A percentile compares a stretch with the other conserved stretches of the same genome.
Evolutionary conservation across 1,284 basidiomycete genomes (phyloP).

Genomic region (Singerocomus inundabilis): DNA sequence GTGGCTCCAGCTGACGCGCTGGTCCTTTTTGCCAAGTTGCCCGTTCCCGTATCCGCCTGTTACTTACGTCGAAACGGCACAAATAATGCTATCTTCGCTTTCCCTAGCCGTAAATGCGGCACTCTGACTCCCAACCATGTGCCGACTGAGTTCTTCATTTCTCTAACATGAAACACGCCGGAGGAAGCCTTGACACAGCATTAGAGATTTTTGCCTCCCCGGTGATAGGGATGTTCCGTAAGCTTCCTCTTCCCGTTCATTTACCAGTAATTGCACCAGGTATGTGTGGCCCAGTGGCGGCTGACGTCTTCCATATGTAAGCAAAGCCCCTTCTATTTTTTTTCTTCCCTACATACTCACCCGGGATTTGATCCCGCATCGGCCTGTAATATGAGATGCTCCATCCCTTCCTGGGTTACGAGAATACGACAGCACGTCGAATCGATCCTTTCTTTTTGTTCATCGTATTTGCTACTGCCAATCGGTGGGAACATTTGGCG

Average conservation of each 20-base stretch:
- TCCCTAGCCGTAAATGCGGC: background rate
- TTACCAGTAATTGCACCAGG: constrained; percentile 2
- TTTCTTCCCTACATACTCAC: constrained; percentile 8
- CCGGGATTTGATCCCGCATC: constrained; percentile 15
- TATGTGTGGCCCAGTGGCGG: constrained; percentile 3
- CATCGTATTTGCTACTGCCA: too few relatives aligned
- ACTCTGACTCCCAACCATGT: background rate
- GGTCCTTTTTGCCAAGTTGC: background rate
- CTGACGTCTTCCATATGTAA: constrained; percentile 15
- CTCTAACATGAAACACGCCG: constrained; percentile 14
- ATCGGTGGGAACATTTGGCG: constrained; percentile 1
- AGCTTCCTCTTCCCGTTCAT: background rate
- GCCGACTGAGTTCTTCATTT: constrained; percentile 8
- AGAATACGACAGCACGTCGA: constrained; percentile 13
- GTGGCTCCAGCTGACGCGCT: background rate
- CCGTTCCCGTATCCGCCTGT: background rate
- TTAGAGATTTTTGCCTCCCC: constrained; percentile 21
- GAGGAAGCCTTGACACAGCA: constrained; percentile 24
- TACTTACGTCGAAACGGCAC: background rate
- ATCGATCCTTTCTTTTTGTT: background rate
- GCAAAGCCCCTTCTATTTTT: constrained; percentile 8
- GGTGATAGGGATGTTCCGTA: constrained; percentile 26
- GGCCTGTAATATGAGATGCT: constrained; percentile 2
- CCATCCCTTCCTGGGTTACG: constrained; percentile 4
- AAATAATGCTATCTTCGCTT: background rate